Evolutionary conservation across 129 eudicot genomes (phyloP), one percentile per base, ranked within the genome.

Genomic region (Mikania micrantha): DNA sequence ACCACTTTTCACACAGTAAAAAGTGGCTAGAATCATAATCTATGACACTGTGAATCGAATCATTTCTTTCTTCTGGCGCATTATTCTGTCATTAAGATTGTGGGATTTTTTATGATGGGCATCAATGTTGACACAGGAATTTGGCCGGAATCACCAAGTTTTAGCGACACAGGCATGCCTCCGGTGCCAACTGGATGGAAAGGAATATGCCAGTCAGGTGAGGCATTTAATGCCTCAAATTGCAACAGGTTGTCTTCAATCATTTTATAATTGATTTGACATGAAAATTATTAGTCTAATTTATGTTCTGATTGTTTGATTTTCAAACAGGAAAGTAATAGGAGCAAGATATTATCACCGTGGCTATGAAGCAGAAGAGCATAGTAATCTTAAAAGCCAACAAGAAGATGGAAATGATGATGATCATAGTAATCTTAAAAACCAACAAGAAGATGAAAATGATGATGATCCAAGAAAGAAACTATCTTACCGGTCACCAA

Each of bases 121-220:
- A 24, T 9, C 0, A 25, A 19, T 68, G 61, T 16, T 38, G 42
- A 62, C 10, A 36, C 82, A 85, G 95, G 97, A 63, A 85, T 90
- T 72, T 90, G 97, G 97, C 97, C 97, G n/a, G 97, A 90, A 77
- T 87, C 92, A 4, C 84, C 89, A 34, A 87, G 97, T 81, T 90
- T 87, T 79, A 77, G 85, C 41, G 97, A 90, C 49, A 66, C 54
- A 19, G 80, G 59, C 70, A 85, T 90, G 97, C 95, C 95, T 54
- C 95, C 97, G 0, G 85, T 87, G 73, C 97, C 97, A 61, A 68
- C 85, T 65, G 83, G 81, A 60, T 90, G 95, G 95, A 87, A 83
- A 61, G 97, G 97, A 70, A 66, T 60, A 53, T 90, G 97, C 72
- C 91, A 90, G 72, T 50, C 89, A 42, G 97, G 96, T 78, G 96